Base-by-base conservation (phyloP, 805 yeast species). In the Pichia membranifaciens region DNA sequence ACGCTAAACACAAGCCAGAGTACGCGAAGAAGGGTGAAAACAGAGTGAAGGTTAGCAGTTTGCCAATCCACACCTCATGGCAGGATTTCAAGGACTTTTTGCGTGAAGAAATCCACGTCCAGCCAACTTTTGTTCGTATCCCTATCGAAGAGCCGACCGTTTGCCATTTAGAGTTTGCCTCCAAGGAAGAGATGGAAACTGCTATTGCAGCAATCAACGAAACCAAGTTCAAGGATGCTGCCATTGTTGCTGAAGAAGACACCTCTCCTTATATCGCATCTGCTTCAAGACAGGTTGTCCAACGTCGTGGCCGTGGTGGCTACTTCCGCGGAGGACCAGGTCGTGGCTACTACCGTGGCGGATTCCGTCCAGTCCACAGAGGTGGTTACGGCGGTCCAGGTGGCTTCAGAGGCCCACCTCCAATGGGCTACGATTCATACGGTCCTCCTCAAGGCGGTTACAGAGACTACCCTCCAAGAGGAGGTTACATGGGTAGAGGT, bases 31-130 rank as follows among this genome's bases (percentile, higher is more conserved):
- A 83, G 65, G 87, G 87, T 60, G 82, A 84, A 68, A 79, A 71
- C 70, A 79, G 93, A 73, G 80, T 82, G 51, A 76, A 81, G 61
- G 78, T 85, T 32, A 67, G 78, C 56, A 79, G 79, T 67, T 72
- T 86, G 59, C 90, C 90, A 57, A 84, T 82, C 57, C 81, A 82
- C 53, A 75, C 86, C 49, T 81, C 87, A 44, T 86, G 95, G 95
- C 93, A 86, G 74, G 91, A 84, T 60, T 76, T 86, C 62, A 86
- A 89, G 73, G 98, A 91, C 71, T 81, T 87, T 63, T 89, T 88
- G 55, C 78, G 95, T 64, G 89, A 84, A 52, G 84, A 79, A 67
- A 79, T 78, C 48, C 71, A 76, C 53, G 65, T 75, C 54, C 76
- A 79, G 50, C 85, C 88, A 49, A 78, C 83, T 31, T 84, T 82